Evolutionary conservation across 495 filamentous ascomycete species (phyloP).

Genomic region (Xylaria cubensis): DNA sequence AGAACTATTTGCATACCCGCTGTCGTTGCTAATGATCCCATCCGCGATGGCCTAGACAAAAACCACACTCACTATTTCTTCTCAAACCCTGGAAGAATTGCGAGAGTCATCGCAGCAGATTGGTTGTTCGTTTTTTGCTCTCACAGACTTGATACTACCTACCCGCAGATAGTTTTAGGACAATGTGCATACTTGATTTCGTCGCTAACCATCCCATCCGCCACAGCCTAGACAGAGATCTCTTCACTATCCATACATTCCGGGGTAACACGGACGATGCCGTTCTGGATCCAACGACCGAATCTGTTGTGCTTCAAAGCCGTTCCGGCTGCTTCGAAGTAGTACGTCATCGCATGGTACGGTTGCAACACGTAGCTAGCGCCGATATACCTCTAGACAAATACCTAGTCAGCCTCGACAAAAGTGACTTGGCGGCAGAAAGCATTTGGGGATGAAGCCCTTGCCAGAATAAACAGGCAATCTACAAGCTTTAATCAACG

Average conservation of each 20-base stretch:
- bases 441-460: constrained; percentile 34
- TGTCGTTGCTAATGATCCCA: constrained; percentile 72
- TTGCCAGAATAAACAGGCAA: too few relatives aligned
- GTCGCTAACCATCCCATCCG: too few relatives aligned
- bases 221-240: constrained; percentile 61
- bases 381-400: constrained; percentile 54
- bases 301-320: constrained; percentile 81
- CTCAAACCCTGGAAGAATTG: too few relatives aligned
- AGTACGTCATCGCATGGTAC: constrained; percentile 70
- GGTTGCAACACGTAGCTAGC: constrained; percentile 71
- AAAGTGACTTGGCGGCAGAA: constrained; percentile 40
- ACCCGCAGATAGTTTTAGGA: too few relatives aligned
- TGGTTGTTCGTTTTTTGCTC: too few relatives aligned
- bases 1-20: constrained; percentile 70
- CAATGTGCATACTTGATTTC: too few relatives aligned
- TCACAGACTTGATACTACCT: too few relatives aligned
- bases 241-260: constrained; percentile 54
- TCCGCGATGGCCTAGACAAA: constrained; percentile 52
- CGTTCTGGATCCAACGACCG: constrained; percentile 69
- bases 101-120: too few relatives aligned
- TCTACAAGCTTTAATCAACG: too few relatives aligned
- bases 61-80: too few relatives aligned
- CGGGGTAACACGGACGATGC: too few relatives aligned
- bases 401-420: constrained; percentile 51
- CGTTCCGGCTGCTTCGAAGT: constrained; percentile 76